phyloP scores from a whole-genome alignment of 2,329 filamentous ascomycete species.

The Hymenotorrendiella dingleyae region DNA sequence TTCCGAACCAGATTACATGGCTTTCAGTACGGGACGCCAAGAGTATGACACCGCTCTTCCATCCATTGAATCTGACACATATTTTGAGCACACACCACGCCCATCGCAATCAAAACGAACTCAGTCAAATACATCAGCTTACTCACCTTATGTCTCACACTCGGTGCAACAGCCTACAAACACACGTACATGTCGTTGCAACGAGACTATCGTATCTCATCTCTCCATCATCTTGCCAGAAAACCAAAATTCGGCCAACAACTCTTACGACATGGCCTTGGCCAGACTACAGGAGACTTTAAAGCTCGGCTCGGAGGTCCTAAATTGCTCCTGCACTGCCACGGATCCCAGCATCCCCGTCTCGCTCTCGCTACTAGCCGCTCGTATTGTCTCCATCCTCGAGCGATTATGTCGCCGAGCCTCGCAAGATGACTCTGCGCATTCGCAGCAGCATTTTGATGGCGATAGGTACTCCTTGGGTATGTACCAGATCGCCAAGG shows the following conservation, averaged over 20 bases:
- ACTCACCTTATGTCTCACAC: neutral
- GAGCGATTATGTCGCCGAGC: constrained; percentile 4
- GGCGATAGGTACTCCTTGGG: constrained; percentile 4
- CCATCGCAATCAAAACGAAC: neutral
- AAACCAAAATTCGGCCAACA: neutral
- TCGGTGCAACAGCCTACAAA: neutral
- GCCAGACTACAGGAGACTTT: constrained; percentile 6
- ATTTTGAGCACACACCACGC: constrained; percentile 3
- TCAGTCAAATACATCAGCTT: neutral
- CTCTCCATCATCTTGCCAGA: neutral
- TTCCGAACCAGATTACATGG: constrained; percentile 1
- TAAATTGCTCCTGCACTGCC: constrained; percentile 2
- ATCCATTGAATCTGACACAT: constrained; percentile 6
- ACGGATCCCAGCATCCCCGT: neutral
- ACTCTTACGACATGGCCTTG: constrained; percentile 5
- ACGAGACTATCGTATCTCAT: constrained; percentile 2
- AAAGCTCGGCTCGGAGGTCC: constrained; percentile 6
- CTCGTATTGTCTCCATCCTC: constrained; percentile 6
- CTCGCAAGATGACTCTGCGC: constrained; percentile 1
- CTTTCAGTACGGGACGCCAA: neutral
- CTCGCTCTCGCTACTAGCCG: constrained; percentile 3
- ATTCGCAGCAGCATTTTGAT: neutral
- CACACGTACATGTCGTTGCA: constrained; percentile 1
- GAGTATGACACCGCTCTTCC: constrained; percentile 3
- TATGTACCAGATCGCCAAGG: constrained; percentile 11